Evolutionary conservation across 2,329 filamentous ascomycete species (phyloP).

Genomic region (Aspergillus arachidicola): DNA sequence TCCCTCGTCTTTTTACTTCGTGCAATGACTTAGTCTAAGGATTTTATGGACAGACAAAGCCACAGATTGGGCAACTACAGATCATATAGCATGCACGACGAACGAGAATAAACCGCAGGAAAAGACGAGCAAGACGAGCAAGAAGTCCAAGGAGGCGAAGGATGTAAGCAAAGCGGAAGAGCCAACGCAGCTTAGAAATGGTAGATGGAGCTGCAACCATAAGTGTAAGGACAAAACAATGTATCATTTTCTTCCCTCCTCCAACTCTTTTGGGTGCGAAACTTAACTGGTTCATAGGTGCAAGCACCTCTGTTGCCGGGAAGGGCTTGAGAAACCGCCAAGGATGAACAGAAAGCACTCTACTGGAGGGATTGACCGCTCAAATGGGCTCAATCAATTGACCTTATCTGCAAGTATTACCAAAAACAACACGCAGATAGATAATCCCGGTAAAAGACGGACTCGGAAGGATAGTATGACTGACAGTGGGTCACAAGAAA

Average conservation of each 20-base stretch:
- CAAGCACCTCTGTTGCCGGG: conserved; percentile 72
- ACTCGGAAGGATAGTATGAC: background rate
- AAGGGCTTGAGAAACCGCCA: conserved; percentile 68
- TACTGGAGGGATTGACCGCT: conserved; percentile 19
- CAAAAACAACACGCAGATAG: conserved; percentile 20
- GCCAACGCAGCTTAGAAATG: conserved; percentile 63
- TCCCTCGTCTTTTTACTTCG: background rate
- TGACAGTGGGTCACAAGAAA: background rate
- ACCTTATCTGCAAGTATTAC: conserved; percentile 32
- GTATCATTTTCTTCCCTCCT: conserved; percentile 31
- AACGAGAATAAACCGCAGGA: background rate
- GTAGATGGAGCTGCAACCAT: conserved; percentile 75
- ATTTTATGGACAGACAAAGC: conserved; percentile 14
- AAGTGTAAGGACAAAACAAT: conserved; percentile 62
- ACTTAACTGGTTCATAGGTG: conserved; percentile 50
- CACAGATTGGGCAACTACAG: conserved; percentile 22
- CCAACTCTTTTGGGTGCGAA: background rate
- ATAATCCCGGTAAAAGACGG: conserved; percentile 8
- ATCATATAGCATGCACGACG: background rate
- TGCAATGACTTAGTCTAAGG: background rate
- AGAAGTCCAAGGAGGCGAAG: conserved; percentile 13
- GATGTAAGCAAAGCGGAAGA: conserved; percentile 29
- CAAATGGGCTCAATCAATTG: conserved; percentile 31
- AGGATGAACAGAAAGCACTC: conserved; percentile 39
- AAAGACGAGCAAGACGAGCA: conserved; percentile 8